These are phyloP conservation scores for Mortierella sp. DNA, from an alignment of 371 early-diverging fungal species.

Conservation along the genomic window DNA sequence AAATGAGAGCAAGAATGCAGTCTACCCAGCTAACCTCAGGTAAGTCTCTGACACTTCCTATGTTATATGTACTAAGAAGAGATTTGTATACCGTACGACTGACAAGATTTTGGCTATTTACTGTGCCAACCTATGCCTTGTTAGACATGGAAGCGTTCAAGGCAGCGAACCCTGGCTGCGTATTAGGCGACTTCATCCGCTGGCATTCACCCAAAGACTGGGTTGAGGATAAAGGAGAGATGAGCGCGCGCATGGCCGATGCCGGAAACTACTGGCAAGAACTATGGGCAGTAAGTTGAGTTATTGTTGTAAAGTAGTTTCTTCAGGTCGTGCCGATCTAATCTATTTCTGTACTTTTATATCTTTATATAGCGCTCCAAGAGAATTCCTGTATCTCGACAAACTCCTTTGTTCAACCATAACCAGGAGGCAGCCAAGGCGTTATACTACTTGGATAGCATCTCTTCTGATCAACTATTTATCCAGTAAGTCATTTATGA, in stretches of 20 bases:
- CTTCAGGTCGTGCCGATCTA: too few species aligned
- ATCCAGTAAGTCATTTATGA: conserved; percentile 61
- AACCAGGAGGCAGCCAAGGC: conserved; percentile 75
- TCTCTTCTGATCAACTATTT: conserved; percentile 76
- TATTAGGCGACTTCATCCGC: conserved; percentile 91
- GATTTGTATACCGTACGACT: not conserved
- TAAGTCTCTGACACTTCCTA: conserved; percentile 7
- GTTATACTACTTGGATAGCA: conserved; percentile 78
- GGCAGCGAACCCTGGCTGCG: conserved; percentile 73
- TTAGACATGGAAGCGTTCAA: conserved; percentile 70
- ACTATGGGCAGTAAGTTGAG: conserved; percentile 76
- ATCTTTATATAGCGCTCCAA: conserved; percentile 60
- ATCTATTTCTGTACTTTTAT: not conserved
- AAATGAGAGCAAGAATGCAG: conserved; percentile 83
- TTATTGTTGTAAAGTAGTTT: not conserved
- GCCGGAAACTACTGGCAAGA: conserved; percentile 90
- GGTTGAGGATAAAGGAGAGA: conserved; percentile 62
- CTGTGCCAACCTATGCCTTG: not conserved
- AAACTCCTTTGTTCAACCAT: conserved; percentile 86
- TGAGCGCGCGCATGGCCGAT: conserved; percentile 87
- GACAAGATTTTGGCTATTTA: not conserved
- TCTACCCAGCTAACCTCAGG: conserved; percentile 83
- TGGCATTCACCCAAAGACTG: conserved; percentile 97
- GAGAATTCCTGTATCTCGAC: conserved; percentile 77
- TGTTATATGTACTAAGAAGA: too few species aligned